Base-by-base conservation (phyloP, 192 early-diverging fungal species). In the Coemansia sp. region DNA sequence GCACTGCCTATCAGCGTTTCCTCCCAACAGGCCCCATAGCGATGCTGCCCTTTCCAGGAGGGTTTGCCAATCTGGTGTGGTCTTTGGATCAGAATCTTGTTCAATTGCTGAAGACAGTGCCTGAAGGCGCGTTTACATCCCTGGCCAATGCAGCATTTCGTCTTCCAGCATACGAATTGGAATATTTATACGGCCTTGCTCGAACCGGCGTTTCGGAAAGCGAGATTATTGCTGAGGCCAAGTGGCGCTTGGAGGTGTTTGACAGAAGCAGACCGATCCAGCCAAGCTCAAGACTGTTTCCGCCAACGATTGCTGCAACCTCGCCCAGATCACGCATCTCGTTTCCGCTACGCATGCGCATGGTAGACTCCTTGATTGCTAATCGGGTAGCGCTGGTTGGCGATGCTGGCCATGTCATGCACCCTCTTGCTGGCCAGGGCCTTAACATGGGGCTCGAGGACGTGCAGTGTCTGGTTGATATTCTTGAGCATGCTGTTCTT, bases 401-500 rank as follows among this genome's bases (percentile, higher is more conserved):
- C 7, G 97, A 99, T 76, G 95, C 97, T 19, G 97, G 96, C 19
- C 97, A 99, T 75, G 87, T 92, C 1, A 89, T 97, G 51, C 96
- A 99, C 71, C 97, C 97, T 40, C 85, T 98, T 63, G 97, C 95
- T 9, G 97, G 97, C 6, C 97, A 97, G 81, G 97, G 97, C 11
- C 81, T 99, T 32, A 99, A 99, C 78, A 87, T 97, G 75, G 97
- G 96, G 3, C 71, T 99, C 5, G 85, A 88, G 14, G 97, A 99
- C 77, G 92, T 92, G 0, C 85, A 90, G 69, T 81, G 85, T 44
- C 77, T 99, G 17, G 74, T 87, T 0, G 68, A 79, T 17, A 79
- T 90, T 7, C 71, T 99, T 32, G 85, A 85, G 50, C 72, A 85
- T 19, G 94, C 90, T 2, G 71, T 89, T 14, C 63, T 69, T 5